Conservation (phyloP, 306 rosid species). For the Medicago lupulina region DNA sequence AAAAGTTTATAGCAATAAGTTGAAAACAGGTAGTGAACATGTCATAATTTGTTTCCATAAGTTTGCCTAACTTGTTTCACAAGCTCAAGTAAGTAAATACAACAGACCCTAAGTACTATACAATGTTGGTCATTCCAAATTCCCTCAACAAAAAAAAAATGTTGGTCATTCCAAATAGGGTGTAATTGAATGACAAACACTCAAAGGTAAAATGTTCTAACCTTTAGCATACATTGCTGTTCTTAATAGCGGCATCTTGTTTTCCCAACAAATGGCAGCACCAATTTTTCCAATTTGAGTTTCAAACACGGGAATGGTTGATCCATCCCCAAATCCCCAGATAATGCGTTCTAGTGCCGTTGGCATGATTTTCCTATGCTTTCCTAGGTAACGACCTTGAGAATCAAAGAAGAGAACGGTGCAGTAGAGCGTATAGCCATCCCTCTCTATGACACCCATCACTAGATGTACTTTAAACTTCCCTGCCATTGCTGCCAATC, state of each 20-base stretch:
- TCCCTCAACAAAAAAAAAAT: too few species aligned
- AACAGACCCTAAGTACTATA: not conserved
- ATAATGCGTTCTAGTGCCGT: constrained; percentile 79
- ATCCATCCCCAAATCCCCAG: constrained; percentile 99
- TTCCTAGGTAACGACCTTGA: constrained; percentile 86
- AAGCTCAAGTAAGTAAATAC: not conserved
- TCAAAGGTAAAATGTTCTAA: constrained; percentile 38
- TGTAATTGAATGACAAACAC: not conserved
- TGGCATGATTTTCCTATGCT: constrained; percentile 95
- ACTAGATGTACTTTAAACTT: constrained; percentile 82
- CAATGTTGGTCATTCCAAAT: constrained; percentile 18
- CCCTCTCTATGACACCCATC: constrained; percentile 93
- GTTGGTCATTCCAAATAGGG: not conserved
- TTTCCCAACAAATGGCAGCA: constrained; percentile 95
- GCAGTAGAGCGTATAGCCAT: constrained; percentile 92
- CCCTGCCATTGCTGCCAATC: constrained; percentile 93
- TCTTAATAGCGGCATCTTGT: constrained; percentile 87
- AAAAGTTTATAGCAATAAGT: not conserved
- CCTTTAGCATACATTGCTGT: constrained; percentile 97
- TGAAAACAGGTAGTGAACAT: not conserved
- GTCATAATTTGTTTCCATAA: not conserved
- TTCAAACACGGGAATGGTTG: constrained; percentile 89
- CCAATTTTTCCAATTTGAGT: constrained; percentile 93
- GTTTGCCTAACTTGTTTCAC: not conserved
- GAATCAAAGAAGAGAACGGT: constrained; percentile 84